Evolutionary conservation across 129 eudicot genomes (phyloP).

Genomic region (Tagetes patula): DNA sequence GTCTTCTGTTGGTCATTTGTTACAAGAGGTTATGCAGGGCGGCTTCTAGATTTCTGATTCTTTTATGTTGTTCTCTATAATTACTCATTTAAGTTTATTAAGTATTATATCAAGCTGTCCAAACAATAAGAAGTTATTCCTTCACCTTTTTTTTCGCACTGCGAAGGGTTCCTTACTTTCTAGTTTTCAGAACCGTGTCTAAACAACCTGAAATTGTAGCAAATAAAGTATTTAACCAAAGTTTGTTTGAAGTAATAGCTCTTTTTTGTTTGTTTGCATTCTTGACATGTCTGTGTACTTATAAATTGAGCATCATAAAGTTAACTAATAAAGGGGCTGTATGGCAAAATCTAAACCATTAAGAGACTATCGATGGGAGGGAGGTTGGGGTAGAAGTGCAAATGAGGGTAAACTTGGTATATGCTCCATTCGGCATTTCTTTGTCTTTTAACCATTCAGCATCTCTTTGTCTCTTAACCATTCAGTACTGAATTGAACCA

Average conservation of each 20-base stretch:
- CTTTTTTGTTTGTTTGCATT: neutral
- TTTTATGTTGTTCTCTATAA: neutral
- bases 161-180: neutral
- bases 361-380: no score
- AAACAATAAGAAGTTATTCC: constrained; percentile 5
- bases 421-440: no score
- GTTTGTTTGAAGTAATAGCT: neutral
- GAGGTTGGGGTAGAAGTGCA: no score
- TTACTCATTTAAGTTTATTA: neutral
- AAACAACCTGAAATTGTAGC: neutral
- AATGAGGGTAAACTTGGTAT: no score
- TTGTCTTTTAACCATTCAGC: no score
- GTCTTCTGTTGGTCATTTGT: constrained; percentile 21
- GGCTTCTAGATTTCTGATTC: neutral
- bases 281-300: constrained; percentile 2
- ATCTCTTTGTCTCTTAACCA: no score
- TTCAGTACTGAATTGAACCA: no score
- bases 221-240: neutral
- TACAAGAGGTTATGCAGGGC: neutral
- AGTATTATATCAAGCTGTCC: neutral
- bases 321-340: neutral
- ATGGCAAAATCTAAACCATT: no score
- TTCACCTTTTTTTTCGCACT: neutral
- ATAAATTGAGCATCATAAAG: constrained; percentile 12
- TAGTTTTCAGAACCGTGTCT: neutral